Evolutionary conservation across 2,329 filamentous ascomycete genomes (phyloP).

Genomic region (Phyllosticta citriasiana): DNA sequence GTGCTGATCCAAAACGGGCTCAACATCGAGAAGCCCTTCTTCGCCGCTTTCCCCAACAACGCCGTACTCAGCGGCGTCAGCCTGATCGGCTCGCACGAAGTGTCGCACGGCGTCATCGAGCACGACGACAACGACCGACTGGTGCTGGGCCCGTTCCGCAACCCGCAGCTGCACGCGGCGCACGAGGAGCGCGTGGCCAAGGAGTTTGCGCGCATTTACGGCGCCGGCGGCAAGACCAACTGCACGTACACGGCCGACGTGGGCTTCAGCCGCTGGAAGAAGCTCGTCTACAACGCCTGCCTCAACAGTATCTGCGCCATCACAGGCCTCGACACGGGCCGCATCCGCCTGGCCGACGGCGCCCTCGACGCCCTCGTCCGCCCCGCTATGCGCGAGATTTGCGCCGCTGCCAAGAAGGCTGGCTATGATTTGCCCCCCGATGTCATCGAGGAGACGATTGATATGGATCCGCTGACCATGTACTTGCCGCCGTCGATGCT

Average conservation of each 20-base stretch:
- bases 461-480: constrained; percentile 39
- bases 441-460: constrained; percentile 37
- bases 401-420: constrained; percentile 32
- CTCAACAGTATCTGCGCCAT: constrained; percentile 46
- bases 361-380: constrained; percentile 39
- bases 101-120: constrained; percentile 36
- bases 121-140: constrained; percentile 45
- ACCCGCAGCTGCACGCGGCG: constrained; percentile 21
- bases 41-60: constrained; percentile 41
- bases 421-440: constrained; percentile 36
- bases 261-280: constrained; percentile 37
- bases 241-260: constrained; percentile 35
- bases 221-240: constrained; percentile 35
- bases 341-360: constrained; percentile 38
- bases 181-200: constrained; percentile 24
- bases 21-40: constrained; percentile 50
- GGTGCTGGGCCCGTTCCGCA: constrained; percentile 41
- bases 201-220: constrained; percentile 40
- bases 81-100: constrained; percentile 43
- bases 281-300: constrained; percentile 43
- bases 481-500: constrained; percentile 46
- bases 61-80: constrained; percentile 44
- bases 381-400: constrained; percentile 46
- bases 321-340: constrained; percentile 40
- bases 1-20: constrained; percentile 53